Percentiles rank a stretch among this genome's conserved stretches.
Evolutionary conservation across 2,329 filamentous ascomycete species (phyloP).

Genomic region (Pestalotiopsis sp.): DNA sequence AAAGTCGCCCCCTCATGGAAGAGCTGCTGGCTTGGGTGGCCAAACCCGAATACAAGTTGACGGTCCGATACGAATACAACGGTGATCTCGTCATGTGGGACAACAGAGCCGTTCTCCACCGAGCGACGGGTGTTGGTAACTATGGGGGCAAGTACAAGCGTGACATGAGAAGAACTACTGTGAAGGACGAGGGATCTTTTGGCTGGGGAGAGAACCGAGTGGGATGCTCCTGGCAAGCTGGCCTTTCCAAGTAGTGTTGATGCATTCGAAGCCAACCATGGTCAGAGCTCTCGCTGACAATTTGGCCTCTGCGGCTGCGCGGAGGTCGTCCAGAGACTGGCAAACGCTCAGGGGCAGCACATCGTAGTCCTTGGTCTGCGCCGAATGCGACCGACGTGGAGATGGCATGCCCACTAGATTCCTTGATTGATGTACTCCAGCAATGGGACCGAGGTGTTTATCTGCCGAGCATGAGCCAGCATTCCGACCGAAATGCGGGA

Average conservation of each 20-base stretch:
- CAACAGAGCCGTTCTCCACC: slow-evolving; percentile 57
- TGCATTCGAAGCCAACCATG: background rate
- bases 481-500: slow-evolving; percentile 30
- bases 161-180: slow-evolving; percentile 57
- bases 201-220: slow-evolving; percentile 38
- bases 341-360: background rate
- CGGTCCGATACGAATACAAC: slow-evolving; percentile 46
- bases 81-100: slow-evolving; percentile 60
- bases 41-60: slow-evolving; percentile 45
- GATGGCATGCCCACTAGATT: background rate
- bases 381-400: background rate
- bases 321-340: slow-evolving; percentile 44
- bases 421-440: background rate
- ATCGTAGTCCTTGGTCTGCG: background rate
- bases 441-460: slow-evolving; percentile 31
- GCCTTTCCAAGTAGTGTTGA: background rate
- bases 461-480: slow-evolving; percentile 48
- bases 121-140: slow-evolving; percentile 43
- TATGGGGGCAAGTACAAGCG: slow-evolving; percentile 48
- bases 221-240: slow-evolving; percentile 10
- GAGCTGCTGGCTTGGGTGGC: slow-evolving; percentile 37
- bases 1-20: slow-evolving; percentile 32
- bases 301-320: slow-evolving; percentile 43
- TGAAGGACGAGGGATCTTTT: slow-evolving; percentile 43
- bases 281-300: slow-evolving; percentile 51